phyloP scores from a whole-genome alignment of 1,284 basidiomycete genomes.

The Heterobasidion annosum region DNA sequence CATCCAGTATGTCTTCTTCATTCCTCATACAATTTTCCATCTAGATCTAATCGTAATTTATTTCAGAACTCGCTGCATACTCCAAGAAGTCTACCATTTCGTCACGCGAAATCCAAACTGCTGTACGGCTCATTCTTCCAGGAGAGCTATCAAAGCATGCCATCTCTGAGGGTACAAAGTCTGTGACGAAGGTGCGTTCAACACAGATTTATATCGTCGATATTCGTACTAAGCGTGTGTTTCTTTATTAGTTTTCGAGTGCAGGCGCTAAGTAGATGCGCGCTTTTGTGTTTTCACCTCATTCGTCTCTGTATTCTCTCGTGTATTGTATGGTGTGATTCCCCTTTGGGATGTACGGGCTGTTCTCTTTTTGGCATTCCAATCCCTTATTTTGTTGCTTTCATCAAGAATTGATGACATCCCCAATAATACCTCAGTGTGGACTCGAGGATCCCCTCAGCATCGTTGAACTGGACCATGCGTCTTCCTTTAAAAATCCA shows the following conservation, averaged over 20 bases:
- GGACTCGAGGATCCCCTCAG: no score
- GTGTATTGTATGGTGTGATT: background rate
- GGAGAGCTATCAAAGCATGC: constrained; percentile 81
- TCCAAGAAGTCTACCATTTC: constrained; percentile 94
- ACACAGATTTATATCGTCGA: constrained; percentile 33
- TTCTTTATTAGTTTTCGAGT: constrained; percentile 50
- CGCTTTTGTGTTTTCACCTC: background rate
- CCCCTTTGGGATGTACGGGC: background rate
- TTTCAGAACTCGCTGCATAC: constrained; percentile 78
- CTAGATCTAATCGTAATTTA: constrained; percentile 4
- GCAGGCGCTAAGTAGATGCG: constrained; percentile 42
- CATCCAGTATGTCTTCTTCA: constrained; percentile 51
- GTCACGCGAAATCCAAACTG: constrained; percentile 89
- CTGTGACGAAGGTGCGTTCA: constrained; percentile 25
- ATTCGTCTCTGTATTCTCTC: background rate
- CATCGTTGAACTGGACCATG: no score
- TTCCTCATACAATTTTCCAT: background rate
- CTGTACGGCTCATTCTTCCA: constrained; percentile 86
- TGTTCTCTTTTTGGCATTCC: background rate
- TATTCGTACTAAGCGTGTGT: background rate
- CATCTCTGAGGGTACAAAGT: constrained; percentile 71
- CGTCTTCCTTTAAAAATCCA: no score
- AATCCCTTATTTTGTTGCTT: background rate
- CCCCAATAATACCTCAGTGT: no score
- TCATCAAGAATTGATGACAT: background rate